Conservation (phyloP, 768 basidiomycete genomes). For the Agaricus sinodeliciosus region DNA sequence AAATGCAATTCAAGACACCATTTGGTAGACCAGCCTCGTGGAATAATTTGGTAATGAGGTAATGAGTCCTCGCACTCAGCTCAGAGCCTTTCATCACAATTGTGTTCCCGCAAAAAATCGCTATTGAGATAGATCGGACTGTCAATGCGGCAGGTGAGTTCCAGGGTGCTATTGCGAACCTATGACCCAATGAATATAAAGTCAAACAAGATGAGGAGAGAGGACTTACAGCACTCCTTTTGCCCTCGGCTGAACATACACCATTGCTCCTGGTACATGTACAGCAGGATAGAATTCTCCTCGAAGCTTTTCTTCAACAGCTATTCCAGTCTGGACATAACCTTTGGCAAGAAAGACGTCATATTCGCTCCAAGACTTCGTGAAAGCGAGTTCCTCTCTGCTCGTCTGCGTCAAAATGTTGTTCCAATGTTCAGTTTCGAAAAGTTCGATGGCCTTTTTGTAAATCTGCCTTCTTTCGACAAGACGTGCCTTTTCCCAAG, state of each 20-base stretch:
- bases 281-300: slow-evolving; percentile 40
- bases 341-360: slow-evolving; percentile 19
- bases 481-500: slow-evolving; percentile 36
- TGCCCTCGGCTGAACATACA: slow-evolving; percentile 39
- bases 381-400: slow-evolving; percentile 33
- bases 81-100: slow-evolving; percentile 50
- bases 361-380: slow-evolving; percentile 18
- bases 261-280: slow-evolving; percentile 34
- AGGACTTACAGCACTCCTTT: slow-evolving; percentile 44
- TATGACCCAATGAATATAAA: slow-evolving; percentile 14
- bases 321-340: slow-evolving; percentile 24
- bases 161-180: slow-evolving; percentile 51
- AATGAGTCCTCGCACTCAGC: slow-evolving; percentile 39
- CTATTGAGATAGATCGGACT: slow-evolving; percentile 36
- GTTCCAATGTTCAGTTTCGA: slow-evolving; percentile 34
- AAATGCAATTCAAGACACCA: slow-evolving; percentile 52
- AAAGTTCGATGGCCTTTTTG: slow-evolving; percentile 40
- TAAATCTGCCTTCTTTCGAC: slow-evolving; percentile 36
- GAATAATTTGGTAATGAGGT: slow-evolving; percentile 38
- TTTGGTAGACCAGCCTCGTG: slow-evolving; percentile 54
- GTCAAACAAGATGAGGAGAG: not conserved
- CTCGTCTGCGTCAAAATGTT: slow-evolving; percentile 24
- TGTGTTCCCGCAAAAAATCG: slow-evolving; percentile 51
- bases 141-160: slow-evolving; percentile 43
- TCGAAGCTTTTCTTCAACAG: slow-evolving; percentile 24